Conservation (phyloP, 2,329 filamentous ascomycete genomes). For the Rutstroemia sp. region DNA sequence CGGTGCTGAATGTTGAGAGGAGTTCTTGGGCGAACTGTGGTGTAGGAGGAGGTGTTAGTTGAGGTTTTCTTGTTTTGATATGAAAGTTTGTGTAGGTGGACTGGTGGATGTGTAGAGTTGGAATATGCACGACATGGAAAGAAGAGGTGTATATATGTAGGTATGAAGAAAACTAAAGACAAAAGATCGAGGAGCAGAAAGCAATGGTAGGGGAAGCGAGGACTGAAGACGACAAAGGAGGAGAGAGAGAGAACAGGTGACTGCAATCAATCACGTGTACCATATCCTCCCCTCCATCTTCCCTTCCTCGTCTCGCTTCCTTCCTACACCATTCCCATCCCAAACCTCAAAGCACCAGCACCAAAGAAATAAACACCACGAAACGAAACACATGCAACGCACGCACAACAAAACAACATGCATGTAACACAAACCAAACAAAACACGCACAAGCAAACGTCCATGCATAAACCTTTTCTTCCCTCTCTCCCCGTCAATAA, state of each 20-base stretch:
- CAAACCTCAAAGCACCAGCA: too few relatives aligned
- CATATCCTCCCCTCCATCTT: not conserved
- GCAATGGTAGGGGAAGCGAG: not conserved
- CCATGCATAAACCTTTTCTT: too few relatives aligned
- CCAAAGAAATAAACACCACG: too few relatives aligned
- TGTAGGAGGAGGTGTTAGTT: not conserved
- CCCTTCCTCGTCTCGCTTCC: not conserved
- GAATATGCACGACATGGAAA: not conserved
- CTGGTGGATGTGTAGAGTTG: not conserved
- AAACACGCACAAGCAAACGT: too few relatives aligned
- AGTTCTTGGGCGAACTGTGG: conserved; percentile 85
- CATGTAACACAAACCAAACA: too few relatives aligned
- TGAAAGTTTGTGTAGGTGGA: not conserved
- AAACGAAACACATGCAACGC: too few relatives aligned
- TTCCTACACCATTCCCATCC: too few relatives aligned
- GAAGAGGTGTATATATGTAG: not conserved
- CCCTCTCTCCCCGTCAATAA: too few relatives aligned
- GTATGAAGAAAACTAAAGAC: not conserved
- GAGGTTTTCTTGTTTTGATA: too few relatives aligned
- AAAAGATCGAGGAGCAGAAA: not conserved
- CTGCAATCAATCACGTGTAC: not conserved
- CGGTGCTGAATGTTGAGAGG: conserved; percentile 80
- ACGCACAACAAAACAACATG: too few relatives aligned
- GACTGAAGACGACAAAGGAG: too few relatives aligned
- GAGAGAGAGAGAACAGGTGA: too few relatives aligned